phyloP scores from a whole-genome alignment of 1,284 basidiomycete genomes.

The Calocybe gambosa region DNA sequence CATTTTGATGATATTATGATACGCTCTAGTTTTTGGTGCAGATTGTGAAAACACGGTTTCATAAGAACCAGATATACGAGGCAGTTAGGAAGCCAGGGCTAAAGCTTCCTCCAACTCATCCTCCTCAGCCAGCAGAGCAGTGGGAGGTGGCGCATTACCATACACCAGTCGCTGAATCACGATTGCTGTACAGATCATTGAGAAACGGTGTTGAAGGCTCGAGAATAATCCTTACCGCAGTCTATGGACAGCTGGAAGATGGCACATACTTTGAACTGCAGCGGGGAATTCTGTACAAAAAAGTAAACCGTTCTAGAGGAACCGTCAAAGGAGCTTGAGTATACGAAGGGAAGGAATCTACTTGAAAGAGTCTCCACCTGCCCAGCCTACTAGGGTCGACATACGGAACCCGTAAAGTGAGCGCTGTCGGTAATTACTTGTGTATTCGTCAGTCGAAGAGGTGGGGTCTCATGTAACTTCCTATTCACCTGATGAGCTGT shows the following conservation, averaged over 20 bases:
- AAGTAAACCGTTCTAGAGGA: slow-evolving; percentile 66
- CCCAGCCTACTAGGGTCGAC: slow-evolving; percentile 78
- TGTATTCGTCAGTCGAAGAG: slow-evolving; percentile 14
- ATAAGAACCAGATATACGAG: background rate
- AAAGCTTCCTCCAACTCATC: slow-evolving; percentile 68
- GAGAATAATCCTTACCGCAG: slow-evolving; percentile 42
- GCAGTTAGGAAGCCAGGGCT: slow-evolving; percentile 15
- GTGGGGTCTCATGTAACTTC: slow-evolving; percentile 11
- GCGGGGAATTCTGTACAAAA: slow-evolving; percentile 60
- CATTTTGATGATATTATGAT: no score
- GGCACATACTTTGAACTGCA: slow-evolving; percentile 77
- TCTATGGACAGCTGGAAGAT: slow-evolving; percentile 78
- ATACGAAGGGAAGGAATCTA: slow-evolving; percentile 27
- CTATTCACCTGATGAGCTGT: slow-evolving; percentile 62
- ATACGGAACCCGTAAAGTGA: slow-evolving; percentile 80
- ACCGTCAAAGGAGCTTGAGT: slow-evolving; percentile 5
- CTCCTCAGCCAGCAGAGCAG: slow-evolving; percentile 41
- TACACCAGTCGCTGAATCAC: slow-evolving; percentile 65
- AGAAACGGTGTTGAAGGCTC: slow-evolving; percentile 4
- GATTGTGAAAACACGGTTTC: background rate
- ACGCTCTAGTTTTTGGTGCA: no score
- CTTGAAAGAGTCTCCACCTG: slow-evolving; percentile 81
- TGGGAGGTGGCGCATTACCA: slow-evolving; percentile 53
- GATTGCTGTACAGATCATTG: slow-evolving; percentile 44
- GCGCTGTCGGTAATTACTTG: slow-evolving; percentile 67